A percentile compares a stretch with the other conserved stretches of the same genome.
Evolutionary conservation across 2,329 filamentous ascomycete species (phyloP).

Genomic region (Chalaropsis thielavioides): DNA sequence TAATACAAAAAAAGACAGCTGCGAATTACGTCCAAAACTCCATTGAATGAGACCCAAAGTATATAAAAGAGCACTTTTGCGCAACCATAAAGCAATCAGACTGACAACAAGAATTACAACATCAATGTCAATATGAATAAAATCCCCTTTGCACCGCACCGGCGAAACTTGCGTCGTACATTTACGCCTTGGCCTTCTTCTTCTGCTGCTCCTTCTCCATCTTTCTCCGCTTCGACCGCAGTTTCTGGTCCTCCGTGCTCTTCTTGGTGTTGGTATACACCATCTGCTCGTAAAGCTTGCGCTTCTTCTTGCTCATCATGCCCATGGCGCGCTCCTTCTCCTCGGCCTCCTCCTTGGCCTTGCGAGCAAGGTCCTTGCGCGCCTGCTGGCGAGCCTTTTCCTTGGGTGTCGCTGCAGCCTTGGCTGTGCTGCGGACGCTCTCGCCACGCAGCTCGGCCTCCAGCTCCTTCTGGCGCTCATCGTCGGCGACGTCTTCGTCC

Average conservation of each 20-base stretch:
- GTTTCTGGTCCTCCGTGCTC: constrained; percentile 74
- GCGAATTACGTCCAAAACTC: constrained; percentile 9
- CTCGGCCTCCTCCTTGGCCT: constrained; percentile 63
- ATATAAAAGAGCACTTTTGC: constrained; percentile 18
- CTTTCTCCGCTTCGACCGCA: constrained; percentile 81
- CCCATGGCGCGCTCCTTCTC: constrained; percentile 88
- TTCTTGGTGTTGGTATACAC: constrained; percentile 87
- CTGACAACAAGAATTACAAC: constrained; percentile 12
- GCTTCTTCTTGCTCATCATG: constrained; percentile 97
- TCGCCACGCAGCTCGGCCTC: constrained; percentile 79
- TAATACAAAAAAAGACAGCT: background rate
- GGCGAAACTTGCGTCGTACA: background rate
- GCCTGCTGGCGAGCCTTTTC: constrained; percentile 54
- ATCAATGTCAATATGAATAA: constrained; percentile 10
- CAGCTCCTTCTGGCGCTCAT: constrained; percentile 66
- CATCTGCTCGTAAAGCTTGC: constrained; percentile 97
- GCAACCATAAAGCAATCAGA: constrained; percentile 9
- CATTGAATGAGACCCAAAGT: constrained; percentile 16
- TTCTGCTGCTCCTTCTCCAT: constrained; percentile 53
- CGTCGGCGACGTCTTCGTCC: constrained; percentile 27
- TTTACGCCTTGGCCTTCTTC: constrained; percentile 22
- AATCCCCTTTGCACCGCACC: constrained; percentile 9
- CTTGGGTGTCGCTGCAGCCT: constrained; percentile 32
- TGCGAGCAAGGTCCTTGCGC: constrained; percentile 53
- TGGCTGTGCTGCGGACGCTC: constrained; percentile 36